Conservation (phyloP, 108 stramenopile genomes). For the Pseudonitzschia pungens region DNA sequence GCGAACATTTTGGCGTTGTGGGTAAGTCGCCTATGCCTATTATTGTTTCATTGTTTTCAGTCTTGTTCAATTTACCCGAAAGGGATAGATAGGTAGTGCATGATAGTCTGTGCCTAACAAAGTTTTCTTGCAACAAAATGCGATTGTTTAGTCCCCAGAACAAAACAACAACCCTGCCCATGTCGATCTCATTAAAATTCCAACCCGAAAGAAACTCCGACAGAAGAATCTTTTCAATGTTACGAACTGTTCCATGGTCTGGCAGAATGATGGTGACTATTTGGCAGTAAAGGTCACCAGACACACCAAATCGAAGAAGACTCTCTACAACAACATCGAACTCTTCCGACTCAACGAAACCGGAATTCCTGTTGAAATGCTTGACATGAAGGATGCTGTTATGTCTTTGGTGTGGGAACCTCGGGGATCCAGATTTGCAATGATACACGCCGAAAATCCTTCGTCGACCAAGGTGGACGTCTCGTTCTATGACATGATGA, state of each 20-base stretch:
- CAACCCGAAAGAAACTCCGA: conserved; percentile 86
- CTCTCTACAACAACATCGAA: conserved; percentile 93
- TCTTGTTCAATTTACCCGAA: background rate
- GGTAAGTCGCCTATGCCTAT: conserved; percentile 37
- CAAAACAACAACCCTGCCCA: conserved; percentile 89
- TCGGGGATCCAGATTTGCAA: conserved; percentile 87
- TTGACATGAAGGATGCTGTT: conserved; percentile 91
- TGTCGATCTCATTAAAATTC: conserved; percentile 91
- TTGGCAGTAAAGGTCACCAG: conserved; percentile 93
- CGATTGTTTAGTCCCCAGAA: conserved; percentile 87
- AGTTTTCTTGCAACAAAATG: background rate
- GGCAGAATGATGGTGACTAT: conserved; percentile 93
- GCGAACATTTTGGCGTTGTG: conserved; percentile 93
- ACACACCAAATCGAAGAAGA: conserved; percentile 96
- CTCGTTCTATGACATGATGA: conserved; percentile 94
- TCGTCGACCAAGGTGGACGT: conserved; percentile 85
- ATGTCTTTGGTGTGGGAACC: conserved; percentile 97
- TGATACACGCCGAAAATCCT: conserved; percentile 93
- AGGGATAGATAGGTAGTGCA: background rate
- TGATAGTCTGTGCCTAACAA: background rate
- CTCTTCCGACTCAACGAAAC: conserved; percentile 88
- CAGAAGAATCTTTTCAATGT: conserved; percentile 97
- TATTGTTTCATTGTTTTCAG: background rate
- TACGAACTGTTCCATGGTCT: conserved; percentile 89
- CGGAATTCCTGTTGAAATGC: conserved; percentile 93